Percentiles rank a stretch among this genome's conserved stretches.
Conservation (phyloP, 2,329 filamentous ascomycete species). For the Sarocladium strictum region DNA sequence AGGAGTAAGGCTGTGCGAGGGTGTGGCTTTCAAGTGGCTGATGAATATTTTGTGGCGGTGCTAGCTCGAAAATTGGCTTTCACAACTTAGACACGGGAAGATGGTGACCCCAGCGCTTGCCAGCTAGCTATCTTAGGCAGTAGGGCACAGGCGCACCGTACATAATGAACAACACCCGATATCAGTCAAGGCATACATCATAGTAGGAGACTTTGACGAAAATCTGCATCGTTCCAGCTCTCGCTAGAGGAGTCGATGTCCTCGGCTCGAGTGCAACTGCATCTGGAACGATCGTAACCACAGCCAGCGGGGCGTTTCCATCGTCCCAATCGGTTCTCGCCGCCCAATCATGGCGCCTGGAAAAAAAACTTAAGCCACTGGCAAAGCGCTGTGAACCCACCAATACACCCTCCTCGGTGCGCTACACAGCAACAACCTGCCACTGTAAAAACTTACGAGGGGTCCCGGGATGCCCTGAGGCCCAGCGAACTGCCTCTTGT, state of each 20-base stretch:
- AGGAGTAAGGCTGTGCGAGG: conserved; percentile 1
- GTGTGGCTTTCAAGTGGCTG: background rate
- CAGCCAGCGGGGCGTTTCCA: background rate
- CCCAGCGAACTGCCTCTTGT: background rate
- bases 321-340: background rate
- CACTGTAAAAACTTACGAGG: background rate
- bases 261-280: no score
- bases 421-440: background rate
- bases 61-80: no score
- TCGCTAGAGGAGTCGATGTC: no score
- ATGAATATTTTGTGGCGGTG: background rate
- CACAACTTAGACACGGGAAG: no score
- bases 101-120: no score
- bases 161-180: no score
- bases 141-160: no score
- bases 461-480: no score
- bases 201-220: background rate
- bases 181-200: no score
- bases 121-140: no score
- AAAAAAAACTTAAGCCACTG: conserved; percentile 4
- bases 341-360: background rate
- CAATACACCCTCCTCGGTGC: background rate
- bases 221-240: no score
- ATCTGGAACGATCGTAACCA: background rate
- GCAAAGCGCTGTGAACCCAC: background rate